These are phyloP conservation scores for Cystobasidium slooffiae DNA, from an alignment of 1,284 basidiomycete genomes.

Conservation along the genomic window DNA sequence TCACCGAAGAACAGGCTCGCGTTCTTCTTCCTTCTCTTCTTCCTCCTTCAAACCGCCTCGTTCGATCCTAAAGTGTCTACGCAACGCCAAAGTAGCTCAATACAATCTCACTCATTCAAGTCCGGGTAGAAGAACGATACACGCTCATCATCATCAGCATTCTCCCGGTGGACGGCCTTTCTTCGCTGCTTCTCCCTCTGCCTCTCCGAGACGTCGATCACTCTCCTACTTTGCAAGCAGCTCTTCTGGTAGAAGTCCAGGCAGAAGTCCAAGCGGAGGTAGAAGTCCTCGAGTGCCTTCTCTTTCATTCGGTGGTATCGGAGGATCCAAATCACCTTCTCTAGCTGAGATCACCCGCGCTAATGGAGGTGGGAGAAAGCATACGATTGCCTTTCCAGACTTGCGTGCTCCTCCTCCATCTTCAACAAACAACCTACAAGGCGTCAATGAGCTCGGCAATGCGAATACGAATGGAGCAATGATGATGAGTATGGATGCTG, in stretches of 20 bases:
- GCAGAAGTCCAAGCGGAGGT: constrained; percentile 14
- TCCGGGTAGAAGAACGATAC: constrained; percentile 22
- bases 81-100: constrained; percentile 28
- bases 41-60: constrained; percentile 21
- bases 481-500: constrained; percentile 31
- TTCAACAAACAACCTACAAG: neutral
- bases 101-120: constrained; percentile 9
- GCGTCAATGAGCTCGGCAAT: constrained; percentile 9
- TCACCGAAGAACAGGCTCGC: neutral
- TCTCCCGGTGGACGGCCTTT: constrained; percentile 18
- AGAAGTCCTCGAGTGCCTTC: constrained; percentile 28
- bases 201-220: constrained; percentile 16
- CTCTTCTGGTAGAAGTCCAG: constrained; percentile 12
- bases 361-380: constrained; percentile 32
- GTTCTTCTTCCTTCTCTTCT: neutral
- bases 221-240: neutral
- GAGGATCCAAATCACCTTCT: constrained; percentile 13
- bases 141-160: neutral
- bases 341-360: constrained; percentile 38
- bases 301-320: constrained; percentile 5
- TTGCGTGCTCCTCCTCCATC: constrained; percentile 10
- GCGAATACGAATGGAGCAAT: constrained; percentile 4
- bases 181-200: constrained; percentile 20
- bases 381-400: constrained; percentile 41
- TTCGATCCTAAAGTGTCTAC: constrained; percentile 30